Base-by-base conservation (phyloP, 108 stramenopile genomes). In the Schizochytrium sp. region DNA sequence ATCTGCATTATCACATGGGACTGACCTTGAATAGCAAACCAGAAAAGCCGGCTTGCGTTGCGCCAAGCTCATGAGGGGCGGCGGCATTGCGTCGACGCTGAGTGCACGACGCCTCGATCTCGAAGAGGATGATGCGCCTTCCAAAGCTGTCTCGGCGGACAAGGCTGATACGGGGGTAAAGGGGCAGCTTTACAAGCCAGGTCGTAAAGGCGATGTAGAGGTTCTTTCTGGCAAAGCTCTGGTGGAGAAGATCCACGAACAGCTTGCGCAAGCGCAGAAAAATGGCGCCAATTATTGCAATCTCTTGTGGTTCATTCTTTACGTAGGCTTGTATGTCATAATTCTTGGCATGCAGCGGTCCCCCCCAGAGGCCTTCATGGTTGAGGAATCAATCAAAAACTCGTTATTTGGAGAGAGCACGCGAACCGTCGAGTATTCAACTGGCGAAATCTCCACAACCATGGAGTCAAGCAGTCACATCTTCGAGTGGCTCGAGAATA, bases 221-320 rank as follows among this genome's bases (percentile, higher is more conserved):
- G 51, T 83, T 0, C 6, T 83, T 0, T 45, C 6, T 21, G 76
- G 76, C 45, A 83, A 53, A 23, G 12, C 3, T n/a, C 4, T 83
- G n/a, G 76, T 83, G 12, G 18, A 83, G 28, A 83, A 83, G 14
- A 53, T 83, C 16, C 45, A 83, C 51, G 76, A 83, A 4, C 48
- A 83, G 45, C 51, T 83, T 0, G 25, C 19, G 3, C 10, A 53
- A 53, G 48, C 48, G 25, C 45, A 23, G 6, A 5, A 8, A 12
- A 83, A 83, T 23, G 23, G 76, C 1, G 48, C 51, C n/a, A 83
- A 83, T 34, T 83, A 83, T 83, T 83, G 76, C 76, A 83, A 53
- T 23, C 51, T 83, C 25, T 23, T 53, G n/a, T 21, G 23, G 48
- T 83, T 83, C 51, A 25, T 83, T 25, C 23, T 21, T 3, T 83